These are phyloP conservation scores for Thalia dealbata DNA, from an alignment of 176 grass and related monocot genomes.

Conservation along the genomic window DNA sequence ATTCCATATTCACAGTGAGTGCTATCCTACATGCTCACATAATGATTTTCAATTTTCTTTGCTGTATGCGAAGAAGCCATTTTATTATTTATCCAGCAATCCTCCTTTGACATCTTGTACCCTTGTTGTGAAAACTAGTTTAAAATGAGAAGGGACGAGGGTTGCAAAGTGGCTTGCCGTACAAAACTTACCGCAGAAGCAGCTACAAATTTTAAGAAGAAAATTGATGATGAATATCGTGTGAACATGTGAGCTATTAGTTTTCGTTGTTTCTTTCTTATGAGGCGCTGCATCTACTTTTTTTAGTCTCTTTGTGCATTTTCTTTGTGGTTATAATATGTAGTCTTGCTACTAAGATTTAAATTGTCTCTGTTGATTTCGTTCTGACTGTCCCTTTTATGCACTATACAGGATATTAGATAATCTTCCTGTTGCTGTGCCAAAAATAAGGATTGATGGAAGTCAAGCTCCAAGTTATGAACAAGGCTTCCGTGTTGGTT, in stretches of 20 bases:
- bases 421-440: constrained; percentile 10
- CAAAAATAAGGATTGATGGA: background rate
- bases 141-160: background rate
- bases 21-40: no score
- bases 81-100: background rate
- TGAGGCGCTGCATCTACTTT: background rate
- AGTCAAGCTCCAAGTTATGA: constrained; percentile 10
- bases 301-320: background rate
- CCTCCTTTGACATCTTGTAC: background rate
- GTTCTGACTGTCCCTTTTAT: background rate
- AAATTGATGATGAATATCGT: constrained; percentile 15
- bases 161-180: constrained; percentile 3
- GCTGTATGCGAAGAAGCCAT: background rate
- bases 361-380: background rate
- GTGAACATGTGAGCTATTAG: constrained; percentile 6
- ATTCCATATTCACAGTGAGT: constrained; percentile 7
- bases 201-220: constrained; percentile 14
- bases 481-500: constrained; percentile 11
- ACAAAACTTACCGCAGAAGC: background rate
- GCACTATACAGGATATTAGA: constrained; percentile 1
- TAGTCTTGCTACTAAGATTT: background rate
- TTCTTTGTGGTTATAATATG: background rate
- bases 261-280: background rate
- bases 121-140: background rate
- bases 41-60: background rate